Evolutionary conservation across 345 rosid species (phyloP).

Genomic region (sweet orange (Citrus sinensis)): DVS_A1.0 CM039163.1:49578501-49579000

Average conservation of each 20-base stretch:
- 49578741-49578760: background rate
- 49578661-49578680: background rate
- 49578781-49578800: background rate
- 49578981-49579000: too few relatives aligned
- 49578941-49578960: too few relatives aligned
- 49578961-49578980: too few relatives aligned
- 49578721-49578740: too few relatives aligned
- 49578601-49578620: background rate
- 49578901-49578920: too few relatives aligned
- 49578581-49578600: background rate
- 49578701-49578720: background rate
- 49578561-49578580: background rate
- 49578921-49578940: too few relatives aligned
- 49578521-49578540: background rate
- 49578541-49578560: background rate
- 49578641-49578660: background rate
- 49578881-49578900: too few relatives aligned
- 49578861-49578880: too few relatives aligned
- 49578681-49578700: background rate
- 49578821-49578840: constrained; percentile 2
- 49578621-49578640: constrained; percentile 16
- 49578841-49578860: too few relatives aligned
- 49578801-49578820: constrained; percentile 11
- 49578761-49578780: background rate
- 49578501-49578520: background rate